These are phyloP conservation scores for Phytophthora crassamura DNA, from an alignment of 352 stramenopile species.

Conservation along the genomic window DNA sequence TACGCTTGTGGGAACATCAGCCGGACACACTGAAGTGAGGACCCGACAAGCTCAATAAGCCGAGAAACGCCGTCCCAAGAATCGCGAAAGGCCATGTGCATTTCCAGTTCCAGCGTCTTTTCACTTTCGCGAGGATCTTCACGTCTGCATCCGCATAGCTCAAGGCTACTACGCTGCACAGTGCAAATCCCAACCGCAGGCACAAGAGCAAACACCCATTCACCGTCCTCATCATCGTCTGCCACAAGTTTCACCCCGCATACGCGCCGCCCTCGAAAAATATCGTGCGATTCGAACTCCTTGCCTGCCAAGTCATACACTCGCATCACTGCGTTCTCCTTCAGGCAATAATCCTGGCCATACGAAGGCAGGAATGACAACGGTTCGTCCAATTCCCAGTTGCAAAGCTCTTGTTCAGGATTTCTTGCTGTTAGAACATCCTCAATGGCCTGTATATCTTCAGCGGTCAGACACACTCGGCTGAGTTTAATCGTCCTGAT, in stretches of 20 bases:
- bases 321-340: neutral
- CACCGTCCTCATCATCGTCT: too few species aligned
- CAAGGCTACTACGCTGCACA: neutral
- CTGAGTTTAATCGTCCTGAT: neutral
- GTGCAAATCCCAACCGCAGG: conserved; percentile 7
- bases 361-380: neutral
- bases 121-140: neutral
- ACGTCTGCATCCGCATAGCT: neutral
- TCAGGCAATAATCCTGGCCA: neutral
- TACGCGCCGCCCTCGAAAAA: neutral
- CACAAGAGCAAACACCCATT: conserved; percentile 5
- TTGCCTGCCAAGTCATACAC: neutral
- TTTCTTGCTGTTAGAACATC: neutral
- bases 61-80: neutral
- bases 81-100: neutral
- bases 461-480: neutral
- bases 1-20: neutral
- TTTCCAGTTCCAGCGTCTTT: neutral
- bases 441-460: neutral
- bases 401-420: neutral
- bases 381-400: neutral
- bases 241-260: neutral
- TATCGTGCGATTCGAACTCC: neutral
- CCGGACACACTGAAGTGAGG: neutral
- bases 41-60: neutral